Conservation (phyloP, 2,329 filamentous ascomycete species). For the Fusarium sp. region DNA sequence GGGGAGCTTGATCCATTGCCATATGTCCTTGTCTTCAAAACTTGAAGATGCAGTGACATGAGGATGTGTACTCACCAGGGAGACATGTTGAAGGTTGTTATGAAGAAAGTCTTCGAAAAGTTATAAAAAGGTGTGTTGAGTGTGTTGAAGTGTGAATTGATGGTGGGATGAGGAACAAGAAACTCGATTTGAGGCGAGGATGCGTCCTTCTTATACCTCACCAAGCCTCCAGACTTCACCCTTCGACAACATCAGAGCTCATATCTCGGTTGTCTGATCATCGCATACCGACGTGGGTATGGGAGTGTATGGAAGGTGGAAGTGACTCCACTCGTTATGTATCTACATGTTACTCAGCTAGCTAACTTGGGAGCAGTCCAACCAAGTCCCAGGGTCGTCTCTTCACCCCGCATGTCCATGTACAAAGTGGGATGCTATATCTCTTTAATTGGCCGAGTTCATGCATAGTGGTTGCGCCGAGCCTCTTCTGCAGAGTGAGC, state of each 20-base stretch:
- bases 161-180: slow-evolving; percentile 47
- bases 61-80: slow-evolving; percentile 45
- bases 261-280: slow-evolving; percentile 43
- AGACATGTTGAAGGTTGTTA: slow-evolving; percentile 49
- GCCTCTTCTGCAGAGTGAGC: slow-evolving; percentile 32
- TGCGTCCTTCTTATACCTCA: slow-evolving; percentile 46
- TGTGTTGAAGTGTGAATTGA: slow-evolving; percentile 39
- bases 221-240: slow-evolving; percentile 23
- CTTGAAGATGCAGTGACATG: neutral
- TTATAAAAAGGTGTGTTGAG: slow-evolving; percentile 37
- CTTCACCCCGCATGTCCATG: slow-evolving; percentile 44
- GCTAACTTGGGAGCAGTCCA: slow-evolving; percentile 27
- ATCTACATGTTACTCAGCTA: slow-evolving; percentile 31
- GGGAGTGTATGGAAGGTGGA: slow-evolving; percentile 26
- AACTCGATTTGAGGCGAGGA: slow-evolving; percentile 32
- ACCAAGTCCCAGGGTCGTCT: slow-evolving; percentile 26
- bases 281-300: slow-evolving; percentile 42
- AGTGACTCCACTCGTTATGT: slow-evolving; percentile 35
- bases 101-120: slow-evolving; percentile 46
- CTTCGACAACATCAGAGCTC: slow-evolving; percentile 15
- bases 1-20: slow-evolving; percentile 2
- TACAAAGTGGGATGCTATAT: slow-evolving; percentile 19
- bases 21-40: slow-evolving; percentile 2
- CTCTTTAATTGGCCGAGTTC: slow-evolving; percentile 36
- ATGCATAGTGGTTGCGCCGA: slow-evolving; percentile 28